Conservation (phyloP, 2,329 filamentous ascomycete genomes). For the Aspergillus costaricaensis region DNA sequence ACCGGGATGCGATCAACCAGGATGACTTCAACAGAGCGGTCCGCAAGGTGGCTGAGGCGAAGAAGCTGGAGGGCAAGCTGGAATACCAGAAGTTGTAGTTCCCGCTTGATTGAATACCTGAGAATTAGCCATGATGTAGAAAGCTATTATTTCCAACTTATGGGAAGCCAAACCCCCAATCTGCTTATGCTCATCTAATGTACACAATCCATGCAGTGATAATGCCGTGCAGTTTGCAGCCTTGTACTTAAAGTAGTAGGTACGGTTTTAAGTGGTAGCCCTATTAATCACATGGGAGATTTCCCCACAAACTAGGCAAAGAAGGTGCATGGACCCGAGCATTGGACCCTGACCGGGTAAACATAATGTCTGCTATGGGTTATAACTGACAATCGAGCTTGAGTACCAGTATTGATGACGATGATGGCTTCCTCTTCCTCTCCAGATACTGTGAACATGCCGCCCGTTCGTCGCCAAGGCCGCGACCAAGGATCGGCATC, state of each 20-base stretch:
- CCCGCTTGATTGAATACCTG: slow-evolving; percentile 14
- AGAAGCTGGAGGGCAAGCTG: slow-evolving; percentile 98
- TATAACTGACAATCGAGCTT: background rate
- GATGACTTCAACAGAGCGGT: slow-evolving; percentile 99
- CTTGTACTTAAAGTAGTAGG: background rate
- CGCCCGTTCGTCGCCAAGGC: background rate
- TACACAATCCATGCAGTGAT: background rate
- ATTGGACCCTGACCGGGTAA: slow-evolving; percentile 4
- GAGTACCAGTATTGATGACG: background rate
- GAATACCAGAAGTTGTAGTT: slow-evolving; percentile 91
- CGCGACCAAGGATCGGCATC: slow-evolving; percentile 5
- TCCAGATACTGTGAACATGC: too few relatives aligned
- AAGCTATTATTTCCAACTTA: background rate
- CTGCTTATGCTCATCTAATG: background rate
- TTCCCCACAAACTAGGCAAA: background rate
- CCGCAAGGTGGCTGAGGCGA: slow-evolving; percentile 92
- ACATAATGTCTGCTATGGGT: background rate
- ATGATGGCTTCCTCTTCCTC: too few relatives aligned
- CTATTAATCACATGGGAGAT: background rate
- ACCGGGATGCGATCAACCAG: slow-evolving; percentile 92
- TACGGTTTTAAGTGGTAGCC: background rate
- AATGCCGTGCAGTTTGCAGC: too few relatives aligned
- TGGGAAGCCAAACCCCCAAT: background rate
- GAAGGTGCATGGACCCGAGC: background rate
- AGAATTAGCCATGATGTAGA: slow-evolving; percentile 17